Evolutionary conservation across 805 yeast genomes (phyloP).

Genomic region (Ogataea siamensis): DNA sequence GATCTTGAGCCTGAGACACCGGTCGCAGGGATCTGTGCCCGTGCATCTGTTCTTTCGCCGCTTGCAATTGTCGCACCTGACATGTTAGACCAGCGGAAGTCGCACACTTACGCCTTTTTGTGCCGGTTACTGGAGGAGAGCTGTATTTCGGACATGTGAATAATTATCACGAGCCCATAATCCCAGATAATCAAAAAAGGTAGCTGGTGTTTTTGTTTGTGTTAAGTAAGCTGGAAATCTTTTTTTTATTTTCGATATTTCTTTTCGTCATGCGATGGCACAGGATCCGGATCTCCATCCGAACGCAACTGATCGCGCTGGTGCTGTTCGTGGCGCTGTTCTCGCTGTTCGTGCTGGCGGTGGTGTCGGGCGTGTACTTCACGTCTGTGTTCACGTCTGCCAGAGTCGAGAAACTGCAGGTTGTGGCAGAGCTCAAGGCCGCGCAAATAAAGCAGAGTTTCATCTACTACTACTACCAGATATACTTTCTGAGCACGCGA

Average conservation of each 20-base stretch:
- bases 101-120: slow-evolving; percentile 8
- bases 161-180: not conserved
- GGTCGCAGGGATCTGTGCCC: slow-evolving; percentile 26
- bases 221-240: not conserved
- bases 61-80: slow-evolving; percentile 25
- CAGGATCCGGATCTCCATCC: slow-evolving; percentile 54
- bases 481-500: slow-evolving; percentile 59
- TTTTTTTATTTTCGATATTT: slow-evolving; percentile 3
- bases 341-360: slow-evolving; percentile 64
- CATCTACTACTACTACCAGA: slow-evolving; percentile 63
- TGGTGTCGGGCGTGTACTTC: slow-evolving; percentile 75
- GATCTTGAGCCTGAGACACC: slow-evolving; percentile 13
- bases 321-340: slow-evolving; percentile 67
- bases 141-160: slow-evolving; percentile 2
- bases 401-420: slow-evolving; percentile 68
- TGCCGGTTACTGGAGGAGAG: not conserved
- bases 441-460: slow-evolving; percentile 73
- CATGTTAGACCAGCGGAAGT: not conserved
- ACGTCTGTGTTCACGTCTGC: slow-evolving; percentile 57
- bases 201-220: not conserved
- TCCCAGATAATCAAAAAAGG: too few species aligned
- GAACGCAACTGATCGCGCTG: slow-evolving; percentile 70
- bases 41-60: slow-evolving; percentile 26
- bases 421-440: slow-evolving; percentile 78
- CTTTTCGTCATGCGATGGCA: slow-evolving; percentile 22